These are phyloP conservation scores for Babesia bigemina DNA, from an alignment of 169 alveolate species.

Conservation along the genomic window DNA sequence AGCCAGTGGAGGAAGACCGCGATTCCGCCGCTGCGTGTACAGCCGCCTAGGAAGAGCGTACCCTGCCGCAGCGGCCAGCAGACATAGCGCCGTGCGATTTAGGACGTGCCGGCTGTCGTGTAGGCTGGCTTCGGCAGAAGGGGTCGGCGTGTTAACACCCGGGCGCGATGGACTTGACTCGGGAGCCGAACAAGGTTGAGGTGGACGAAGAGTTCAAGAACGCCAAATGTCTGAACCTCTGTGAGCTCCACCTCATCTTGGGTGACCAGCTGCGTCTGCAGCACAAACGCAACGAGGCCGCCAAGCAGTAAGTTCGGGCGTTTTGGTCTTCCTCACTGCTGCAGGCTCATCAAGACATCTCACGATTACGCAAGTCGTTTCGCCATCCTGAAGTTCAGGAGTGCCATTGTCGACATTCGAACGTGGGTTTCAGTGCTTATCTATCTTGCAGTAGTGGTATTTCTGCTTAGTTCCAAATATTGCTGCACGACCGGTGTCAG, in stretches of 20 bases:
- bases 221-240: slow-evolving; percentile 76
- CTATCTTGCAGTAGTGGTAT: background rate
- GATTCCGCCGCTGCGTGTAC: no score
- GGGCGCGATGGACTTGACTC: slow-evolving; percentile 28
- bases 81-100: no score
- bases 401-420: slow-evolving; percentile 81
- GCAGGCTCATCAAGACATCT: slow-evolving; percentile 77
- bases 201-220: slow-evolving; percentile 72
- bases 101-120: no score
- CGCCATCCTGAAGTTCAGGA: slow-evolving; percentile 78
- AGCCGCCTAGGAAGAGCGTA: no score
- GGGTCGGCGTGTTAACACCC: no score
- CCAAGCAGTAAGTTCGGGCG: slow-evolving; percentile 71
- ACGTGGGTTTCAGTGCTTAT: slow-evolving; percentile 61
- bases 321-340: background rate
- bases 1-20: no score
- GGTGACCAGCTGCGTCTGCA: slow-evolving; percentile 78
- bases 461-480: background rate
- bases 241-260: slow-evolving; percentile 78
- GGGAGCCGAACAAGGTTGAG: slow-evolving; percentile 42
- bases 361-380: slow-evolving; percentile 81
- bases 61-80: no score
- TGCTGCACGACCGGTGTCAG: background rate
- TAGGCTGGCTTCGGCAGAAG: no score
- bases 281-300: slow-evolving; percentile 75